Conservation (phyloP, 257 asterid species). For the Verbena officinalis region DNA sequence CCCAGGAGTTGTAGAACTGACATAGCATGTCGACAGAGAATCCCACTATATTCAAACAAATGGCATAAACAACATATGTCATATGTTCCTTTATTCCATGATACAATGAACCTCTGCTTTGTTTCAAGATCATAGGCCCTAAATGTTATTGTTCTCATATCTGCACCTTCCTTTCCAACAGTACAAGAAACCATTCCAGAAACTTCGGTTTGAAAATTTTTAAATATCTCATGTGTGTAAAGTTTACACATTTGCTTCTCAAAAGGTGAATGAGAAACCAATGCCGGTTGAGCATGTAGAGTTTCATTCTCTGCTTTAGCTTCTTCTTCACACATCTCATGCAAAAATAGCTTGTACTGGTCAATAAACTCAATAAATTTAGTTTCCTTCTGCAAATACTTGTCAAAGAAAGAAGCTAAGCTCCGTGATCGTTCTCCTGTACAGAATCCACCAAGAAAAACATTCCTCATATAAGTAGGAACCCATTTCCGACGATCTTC, state of each 20-base stretch:
- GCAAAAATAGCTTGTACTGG: slow-evolving; percentile 36
- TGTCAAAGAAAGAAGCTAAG: slow-evolving; percentile 44
- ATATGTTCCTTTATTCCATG: slow-evolving; percentile 35
- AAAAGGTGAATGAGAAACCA: slow-evolving; percentile 42
- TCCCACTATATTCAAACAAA: slow-evolving; percentile 45
- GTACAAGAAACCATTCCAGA: slow-evolving; percentile 39
- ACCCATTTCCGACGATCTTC: slow-evolving; percentile 41
- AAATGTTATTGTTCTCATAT: slow-evolving; percentile 28
- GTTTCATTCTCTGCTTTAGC: slow-evolving; percentile 40
- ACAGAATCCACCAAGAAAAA: slow-evolving; percentile 48
- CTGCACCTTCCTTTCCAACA: slow-evolving; percentile 36
- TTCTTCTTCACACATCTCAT: slow-evolving; percentile 41
- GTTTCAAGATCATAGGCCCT: slow-evolving; percentile 36
- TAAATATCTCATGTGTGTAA: slow-evolving; percentile 41
- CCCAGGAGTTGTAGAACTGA: slow-evolving; percentile 45
- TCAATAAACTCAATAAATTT: slow-evolving; percentile 39
- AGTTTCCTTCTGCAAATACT: slow-evolving; percentile 41
- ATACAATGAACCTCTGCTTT: slow-evolving; percentile 37
- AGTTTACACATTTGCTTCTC: slow-evolving; percentile 54
- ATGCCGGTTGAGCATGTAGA: slow-evolving; percentile 13
- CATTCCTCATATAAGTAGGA: slow-evolving; percentile 37
- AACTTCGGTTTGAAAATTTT: slow-evolving; percentile 52
- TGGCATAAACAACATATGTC: slow-evolving; percentile 42
- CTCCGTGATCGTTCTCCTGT: slow-evolving; percentile 42
- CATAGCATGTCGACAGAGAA: slow-evolving; percentile 54